Conservation (phyloP, 2,329 filamentous ascomycete genomes). For the Cladosporium sp. region DNA sequence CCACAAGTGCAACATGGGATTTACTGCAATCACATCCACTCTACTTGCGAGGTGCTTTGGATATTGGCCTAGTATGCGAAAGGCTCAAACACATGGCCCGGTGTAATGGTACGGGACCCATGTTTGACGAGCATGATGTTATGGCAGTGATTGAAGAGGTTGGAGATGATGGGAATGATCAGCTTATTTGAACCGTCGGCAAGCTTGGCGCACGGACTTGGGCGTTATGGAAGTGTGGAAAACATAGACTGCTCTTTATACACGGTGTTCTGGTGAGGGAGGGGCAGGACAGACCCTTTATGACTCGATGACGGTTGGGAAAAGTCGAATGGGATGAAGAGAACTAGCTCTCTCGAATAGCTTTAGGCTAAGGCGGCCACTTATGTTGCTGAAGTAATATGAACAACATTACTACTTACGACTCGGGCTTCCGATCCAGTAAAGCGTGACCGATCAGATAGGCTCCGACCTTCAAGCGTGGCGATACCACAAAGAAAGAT, state of each 20-base stretch:
- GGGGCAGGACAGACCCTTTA: conserved; percentile 2
- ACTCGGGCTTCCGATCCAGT: neutral
- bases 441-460: neutral
- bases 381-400: neutral
- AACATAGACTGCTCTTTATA: neutral
- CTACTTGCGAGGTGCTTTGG: conserved; percentile 74
- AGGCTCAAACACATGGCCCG: conserved; percentile 71
- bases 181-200: conserved; percentile 61
- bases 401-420: neutral
- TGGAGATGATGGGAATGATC: conserved; percentile 74
- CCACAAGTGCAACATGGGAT: conserved; percentile 84
- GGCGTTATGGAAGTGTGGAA: neutral
- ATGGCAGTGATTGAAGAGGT: conserved; percentile 75
- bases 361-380: neutral
- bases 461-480: neutral
- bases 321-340: neutral
- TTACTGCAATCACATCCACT: conserved; percentile 79
- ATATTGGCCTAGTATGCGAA: conserved; percentile 80
- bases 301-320: neutral
- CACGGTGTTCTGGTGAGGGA: neutral
- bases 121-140: conserved; percentile 79
- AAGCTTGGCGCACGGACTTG: neutral
- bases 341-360: neutral
- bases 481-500: neutral
- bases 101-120: conserved; percentile 83